phyloP scores from a whole-genome alignment of 192 early-diverging fungal genomes.

The Dissophora globulifera region DNA sequence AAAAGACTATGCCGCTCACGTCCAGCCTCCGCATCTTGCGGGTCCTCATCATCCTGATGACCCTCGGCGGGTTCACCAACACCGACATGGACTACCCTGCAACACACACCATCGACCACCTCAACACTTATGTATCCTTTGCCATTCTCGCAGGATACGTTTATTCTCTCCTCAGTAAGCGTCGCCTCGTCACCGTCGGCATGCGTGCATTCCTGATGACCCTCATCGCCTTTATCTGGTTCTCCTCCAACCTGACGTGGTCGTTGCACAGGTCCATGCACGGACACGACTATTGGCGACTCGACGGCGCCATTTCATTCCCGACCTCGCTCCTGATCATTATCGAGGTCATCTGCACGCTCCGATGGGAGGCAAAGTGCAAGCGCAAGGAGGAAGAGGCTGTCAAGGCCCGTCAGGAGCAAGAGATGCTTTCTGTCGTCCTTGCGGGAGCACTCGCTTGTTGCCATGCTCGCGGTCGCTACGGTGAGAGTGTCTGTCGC shows the following conservation, averaged over 20 bases:
- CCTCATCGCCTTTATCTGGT: not conserved
- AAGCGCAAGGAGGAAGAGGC: not conserved
- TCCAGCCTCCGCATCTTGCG: not conserved
- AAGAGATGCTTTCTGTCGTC: not conserved
- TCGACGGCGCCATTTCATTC: not conserved
- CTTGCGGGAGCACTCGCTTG: not conserved
- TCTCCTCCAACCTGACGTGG: not conserved
- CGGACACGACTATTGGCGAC: too few species aligned
- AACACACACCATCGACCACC: not conserved
- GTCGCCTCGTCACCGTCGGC: not conserved
- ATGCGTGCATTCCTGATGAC: not conserved
- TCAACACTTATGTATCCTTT: constrained; percentile 1
- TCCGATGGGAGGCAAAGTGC: not conserved
- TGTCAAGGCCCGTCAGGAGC: not conserved
- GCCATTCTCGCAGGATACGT: not conserved
- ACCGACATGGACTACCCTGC: not conserved
- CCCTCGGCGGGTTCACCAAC: not conserved
- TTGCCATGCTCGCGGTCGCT: too few species aligned
- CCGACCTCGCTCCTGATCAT: constrained; percentile 1
- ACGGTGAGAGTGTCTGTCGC: too few species aligned
- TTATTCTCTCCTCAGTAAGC: not conserved
- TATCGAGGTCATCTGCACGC: not conserved
- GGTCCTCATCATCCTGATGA: not conserved
- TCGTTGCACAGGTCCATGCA: too few species aligned
- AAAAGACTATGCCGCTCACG: not conserved